phyloP scores from a whole-genome alignment of 257 asterid species.

The Fraxinus quadrangulata region DNA sequence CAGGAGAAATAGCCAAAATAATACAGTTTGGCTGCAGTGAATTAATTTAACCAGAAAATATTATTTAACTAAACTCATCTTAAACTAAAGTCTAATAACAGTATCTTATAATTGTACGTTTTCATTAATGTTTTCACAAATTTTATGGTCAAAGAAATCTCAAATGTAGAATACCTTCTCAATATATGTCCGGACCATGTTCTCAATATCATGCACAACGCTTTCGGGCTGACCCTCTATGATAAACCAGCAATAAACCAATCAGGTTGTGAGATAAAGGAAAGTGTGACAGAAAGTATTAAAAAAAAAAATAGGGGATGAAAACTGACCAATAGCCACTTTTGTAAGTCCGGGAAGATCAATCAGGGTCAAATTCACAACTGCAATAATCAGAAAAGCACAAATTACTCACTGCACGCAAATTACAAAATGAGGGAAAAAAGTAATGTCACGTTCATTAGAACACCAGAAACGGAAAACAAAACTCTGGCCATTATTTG shows the following conservation, averaged over 20 bases:
- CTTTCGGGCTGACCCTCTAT: constrained; percentile 95
- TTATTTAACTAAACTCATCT: constrained; percentile 2
- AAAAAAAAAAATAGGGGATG: constrained; percentile 8
- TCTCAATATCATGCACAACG: constrained; percentile 86
- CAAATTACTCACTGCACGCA: constrained; percentile 21
- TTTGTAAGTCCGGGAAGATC: constrained; percentile 99
- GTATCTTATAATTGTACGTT: background rate
- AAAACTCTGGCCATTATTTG: background rate
- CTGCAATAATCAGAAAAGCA: constrained; percentile 51
- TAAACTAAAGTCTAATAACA: background rate
- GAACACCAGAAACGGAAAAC: constrained; percentile 6
- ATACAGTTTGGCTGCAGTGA: constrained; percentile 80
- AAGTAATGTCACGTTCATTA: constrained; percentile 15
- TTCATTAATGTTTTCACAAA: background rate
- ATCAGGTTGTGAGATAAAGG: background rate
- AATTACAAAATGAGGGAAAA: constrained; percentile 23
- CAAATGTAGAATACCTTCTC: constrained; percentile 68
- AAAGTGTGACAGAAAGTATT: background rate
- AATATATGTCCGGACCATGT: constrained; percentile 90
- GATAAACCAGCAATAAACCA: constrained; percentile 26
- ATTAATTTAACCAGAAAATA: constrained; percentile 17
- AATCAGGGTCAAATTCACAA: constrained; percentile 87
- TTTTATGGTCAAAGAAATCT: background rate
- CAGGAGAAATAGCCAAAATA: constrained; percentile 86
- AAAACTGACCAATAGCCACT: constrained; percentile 91